Base-by-base conservation (phyloP, 2,329 filamentous ascomycete genomes). In the Talaromyces marneffei region DNA sequence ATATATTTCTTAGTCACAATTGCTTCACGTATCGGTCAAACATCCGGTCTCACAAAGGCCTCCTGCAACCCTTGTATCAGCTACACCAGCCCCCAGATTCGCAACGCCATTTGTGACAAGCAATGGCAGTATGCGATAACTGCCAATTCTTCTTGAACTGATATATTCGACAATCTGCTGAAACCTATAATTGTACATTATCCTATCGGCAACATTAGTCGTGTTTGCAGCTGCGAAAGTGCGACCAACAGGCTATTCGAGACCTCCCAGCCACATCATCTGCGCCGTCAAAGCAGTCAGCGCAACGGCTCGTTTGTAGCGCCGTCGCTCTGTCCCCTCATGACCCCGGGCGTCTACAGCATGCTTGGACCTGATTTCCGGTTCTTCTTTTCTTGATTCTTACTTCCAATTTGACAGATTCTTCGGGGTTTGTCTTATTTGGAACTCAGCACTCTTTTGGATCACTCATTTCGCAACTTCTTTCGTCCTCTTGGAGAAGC, bases 71-170 rank as follows among this genome's bases (percentile, higher is more conserved):
- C 52, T 40, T 4, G 23, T 29, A 37, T 25, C 52, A 27, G 33
- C 14, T 29, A 39, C 20, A 23, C 31, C 50, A 37, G 29, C 31
- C 33, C 23, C 23, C 12, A 29, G 12, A 37, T 9, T 23, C 2
- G 10, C 25, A n/a, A 33, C 20, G 33, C 33, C 57, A 29, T n/a
- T 44, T 25, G 46, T 33, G 25, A 55, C 52, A 40, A 50, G 46
- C 46, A 59, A 59, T 44, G 57, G 57, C 57, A 46, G 23, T 42
- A 53, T 59, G 57, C 57, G 46, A 59, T 42, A 46, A 53, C 23
- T 42, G 25, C n/a, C n/a, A 42, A 40, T 23, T 53, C 29, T 59
- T 29, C n/a, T 42, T 59, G 18, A 59, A 53, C 4, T 59, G 39
- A 42, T 14, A 10, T 33, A n/a, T 39, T 29, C 35, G 33, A 39